Conservation (phyloP, 2,329 filamentous ascomycete species). For the Claviceps spartinae region DNA sequence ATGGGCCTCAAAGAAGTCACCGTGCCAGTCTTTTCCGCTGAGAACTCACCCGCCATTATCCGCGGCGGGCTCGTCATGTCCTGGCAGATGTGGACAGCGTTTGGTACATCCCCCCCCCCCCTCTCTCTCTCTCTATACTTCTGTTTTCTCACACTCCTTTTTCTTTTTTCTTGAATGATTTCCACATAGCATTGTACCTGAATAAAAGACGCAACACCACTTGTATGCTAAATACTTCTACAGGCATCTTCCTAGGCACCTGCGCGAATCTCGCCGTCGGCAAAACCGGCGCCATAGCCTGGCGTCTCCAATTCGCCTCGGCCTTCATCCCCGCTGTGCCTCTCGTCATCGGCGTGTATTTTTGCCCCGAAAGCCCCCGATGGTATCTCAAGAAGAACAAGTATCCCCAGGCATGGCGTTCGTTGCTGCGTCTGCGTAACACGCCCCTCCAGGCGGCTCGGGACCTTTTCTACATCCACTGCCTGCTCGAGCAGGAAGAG, state of each 20-base stretch:
- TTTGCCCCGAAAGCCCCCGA: slow-evolving; percentile 51
- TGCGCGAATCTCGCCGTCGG: slow-evolving; percentile 52
- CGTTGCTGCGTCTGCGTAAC: slow-evolving; percentile 43
- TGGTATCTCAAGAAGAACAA: slow-evolving; percentile 52
- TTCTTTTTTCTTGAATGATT: too few relatives aligned
- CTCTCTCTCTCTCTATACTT: neutral
- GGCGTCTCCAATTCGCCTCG: slow-evolving; percentile 51
- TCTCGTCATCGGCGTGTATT: slow-evolving; percentile 40
- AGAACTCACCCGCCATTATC: slow-evolving; percentile 37
- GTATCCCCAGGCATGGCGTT: slow-evolving; percentile 40
- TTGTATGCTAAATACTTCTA: too few relatives aligned
- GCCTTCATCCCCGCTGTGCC: slow-evolving; percentile 53
- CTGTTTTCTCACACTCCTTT: neutral
- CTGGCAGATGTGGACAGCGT: slow-evolving; percentile 34
- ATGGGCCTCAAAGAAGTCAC: slow-evolving; percentile 42
- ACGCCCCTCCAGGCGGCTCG: slow-evolving; percentile 45
- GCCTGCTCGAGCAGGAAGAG: slow-evolving; percentile 19
- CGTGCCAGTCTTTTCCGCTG: slow-evolving; percentile 39
- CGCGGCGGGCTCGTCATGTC: slow-evolving; percentile 40
- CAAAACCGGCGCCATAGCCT: slow-evolving; percentile 42
- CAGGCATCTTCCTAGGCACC: slow-evolving; percentile 52
- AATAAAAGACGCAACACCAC: too few relatives aligned
- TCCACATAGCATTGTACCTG: too few relatives aligned
- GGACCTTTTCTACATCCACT: slow-evolving; percentile 49
- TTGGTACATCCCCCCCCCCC: neutral